Conservation (phyloP, 2,329 filamentous ascomycete species). For the Colletotrichum sublineola region DNA sequence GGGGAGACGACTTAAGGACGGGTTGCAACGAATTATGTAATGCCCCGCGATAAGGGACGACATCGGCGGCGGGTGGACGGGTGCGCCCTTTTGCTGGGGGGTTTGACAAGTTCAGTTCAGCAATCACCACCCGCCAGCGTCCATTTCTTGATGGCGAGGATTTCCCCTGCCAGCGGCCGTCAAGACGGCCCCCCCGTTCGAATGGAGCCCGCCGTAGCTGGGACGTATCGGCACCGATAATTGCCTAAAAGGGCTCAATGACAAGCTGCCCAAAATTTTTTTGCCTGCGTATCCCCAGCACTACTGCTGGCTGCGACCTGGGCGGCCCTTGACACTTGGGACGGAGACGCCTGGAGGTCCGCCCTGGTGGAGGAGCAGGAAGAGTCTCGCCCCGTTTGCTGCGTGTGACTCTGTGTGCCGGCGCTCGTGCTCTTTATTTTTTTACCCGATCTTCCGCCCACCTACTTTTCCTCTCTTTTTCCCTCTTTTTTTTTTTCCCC, state of each 20-base stretch:
- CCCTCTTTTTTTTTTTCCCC: conserved; percentile 16
- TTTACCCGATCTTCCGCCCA: conserved; percentile 34
- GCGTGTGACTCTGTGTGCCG: conserved; percentile 37
- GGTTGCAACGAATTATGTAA: conserved; percentile 28
- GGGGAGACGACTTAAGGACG: conserved; percentile 5
- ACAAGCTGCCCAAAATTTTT: conserved; percentile 35
- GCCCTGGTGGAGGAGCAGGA: conserved; percentile 4
- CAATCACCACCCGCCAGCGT: not conserved
- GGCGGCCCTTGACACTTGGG: conserved; percentile 6
- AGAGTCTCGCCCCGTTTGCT: conserved; percentile 7
- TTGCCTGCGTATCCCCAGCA: conserved; percentile 27
- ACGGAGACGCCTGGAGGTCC: conserved; percentile 11
- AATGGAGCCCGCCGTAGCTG: conserved; percentile 14
- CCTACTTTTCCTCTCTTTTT: conserved; percentile 43
- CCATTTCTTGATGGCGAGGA: conserved; percentile 18
- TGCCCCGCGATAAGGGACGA: conserved; percentile 39
- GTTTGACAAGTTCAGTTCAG: not conserved
- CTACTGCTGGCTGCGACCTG: conserved; percentile 22
- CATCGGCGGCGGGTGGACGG: conserved; percentile 25
- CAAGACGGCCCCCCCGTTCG: conserved; percentile 10
- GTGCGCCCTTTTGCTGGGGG: conserved; percentile 17
- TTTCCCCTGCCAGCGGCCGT: conserved; percentile 27
- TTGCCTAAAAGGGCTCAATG: conserved; percentile 40
- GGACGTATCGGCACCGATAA: conserved; percentile 27
- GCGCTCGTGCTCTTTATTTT: conserved; percentile 36